These are phyloP conservation scores for Sporopachydermia quercuum DNA, from an alignment of 805 yeast genomes.

Conservation along the genomic window DNA sequence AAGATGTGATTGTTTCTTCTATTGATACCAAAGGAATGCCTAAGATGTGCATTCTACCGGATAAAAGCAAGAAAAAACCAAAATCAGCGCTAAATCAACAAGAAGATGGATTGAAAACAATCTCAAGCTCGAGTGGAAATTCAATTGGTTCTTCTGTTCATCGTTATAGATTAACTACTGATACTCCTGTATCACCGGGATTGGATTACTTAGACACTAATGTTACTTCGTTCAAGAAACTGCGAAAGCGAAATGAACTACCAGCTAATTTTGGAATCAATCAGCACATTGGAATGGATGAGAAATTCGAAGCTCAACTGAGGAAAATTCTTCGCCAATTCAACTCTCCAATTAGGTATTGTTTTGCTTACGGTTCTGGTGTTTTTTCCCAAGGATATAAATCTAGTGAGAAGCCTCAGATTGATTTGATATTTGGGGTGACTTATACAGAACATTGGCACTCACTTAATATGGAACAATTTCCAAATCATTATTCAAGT, in stretches of 20 bases:
- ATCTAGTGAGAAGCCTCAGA: conserved; percentile 40
- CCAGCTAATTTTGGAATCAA: conserved; percentile 47
- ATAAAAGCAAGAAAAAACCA: not conserved
- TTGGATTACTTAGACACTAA: conserved; percentile 12
- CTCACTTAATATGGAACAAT: conserved; percentile 44
- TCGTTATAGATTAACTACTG: not conserved
- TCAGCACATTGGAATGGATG: conserved; percentile 35
- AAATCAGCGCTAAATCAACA: not conserved
- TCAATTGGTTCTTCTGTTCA: not conserved
- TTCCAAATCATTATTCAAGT: conserved; percentile 67
- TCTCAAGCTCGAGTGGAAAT: not conserved
- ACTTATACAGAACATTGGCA: conserved; percentile 69
- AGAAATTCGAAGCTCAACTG: conserved; percentile 29
- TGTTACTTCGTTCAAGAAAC: conserved; percentile 14
- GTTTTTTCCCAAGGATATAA: conserved; percentile 65
- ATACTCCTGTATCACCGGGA: not conserved
- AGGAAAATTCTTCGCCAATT: conserved; percentile 38
- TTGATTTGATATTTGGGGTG: conserved; percentile 77
- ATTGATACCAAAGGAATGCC: conserved; percentile 2
- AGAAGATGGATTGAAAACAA: not conserved
- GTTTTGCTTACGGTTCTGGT: conserved; percentile 93
- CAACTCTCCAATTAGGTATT: conserved; percentile 57
- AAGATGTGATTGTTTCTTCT: not conserved
- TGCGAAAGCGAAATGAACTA: conserved; percentile 22
- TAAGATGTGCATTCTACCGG: conserved; percentile 1